Base-by-base conservation (phyloP, 2,329 filamentous ascomycete species). In the Colletotrichum orchidophilum region DNA sequence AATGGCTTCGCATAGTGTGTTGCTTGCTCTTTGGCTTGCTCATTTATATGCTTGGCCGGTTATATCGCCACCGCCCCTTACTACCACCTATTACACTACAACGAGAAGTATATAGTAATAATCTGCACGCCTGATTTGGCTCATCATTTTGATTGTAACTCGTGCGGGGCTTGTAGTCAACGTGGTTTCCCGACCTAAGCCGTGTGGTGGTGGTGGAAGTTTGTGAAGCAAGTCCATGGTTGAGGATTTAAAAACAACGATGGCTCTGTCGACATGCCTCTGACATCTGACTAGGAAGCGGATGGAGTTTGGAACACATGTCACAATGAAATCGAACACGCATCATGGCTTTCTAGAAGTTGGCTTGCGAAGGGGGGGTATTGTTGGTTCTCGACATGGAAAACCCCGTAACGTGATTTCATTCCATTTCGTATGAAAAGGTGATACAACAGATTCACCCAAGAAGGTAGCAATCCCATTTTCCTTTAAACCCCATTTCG, bases 81-180 rank as follows among this genome's bases (percentile, higher is more conserved):
- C 42, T 29, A 60, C 42, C 39, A 33, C 42, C 62, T 24, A 66
- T 57, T 33, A 62, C 63, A 67, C 57, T 52, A 70, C 55, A 66
- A 63, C 55, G 58, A 29, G 33, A 61, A 26, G 69, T 73, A 71
- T 60, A 74, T 76, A 76, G 73, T 74, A 73, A 68, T 75, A 75
- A 74, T 76, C 60, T 66, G 57, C 50, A 54, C 39, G 57, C 63
- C 63, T 33, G 15, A 46, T 26, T 39, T 70, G 57, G 57, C 57
- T 39, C 31, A 62, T 12, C 21, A 29, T 15, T 24, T 53, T 26
- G 13, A 18, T 12, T 9, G 5, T 50, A 29, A 18, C 13, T 15
- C 24, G 0, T 12, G 7, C 13, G 6, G 15, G 11, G 8, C 27
- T 42, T 3, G 27, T 6, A 12, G 18, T 50, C 9, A 5, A 6